Percentiles rank a stretch among this genome's conserved stretches.
Conservation (phyloP, 768 basidiomycete genomes). For the Phlegmacium glaucopus region DNA sequence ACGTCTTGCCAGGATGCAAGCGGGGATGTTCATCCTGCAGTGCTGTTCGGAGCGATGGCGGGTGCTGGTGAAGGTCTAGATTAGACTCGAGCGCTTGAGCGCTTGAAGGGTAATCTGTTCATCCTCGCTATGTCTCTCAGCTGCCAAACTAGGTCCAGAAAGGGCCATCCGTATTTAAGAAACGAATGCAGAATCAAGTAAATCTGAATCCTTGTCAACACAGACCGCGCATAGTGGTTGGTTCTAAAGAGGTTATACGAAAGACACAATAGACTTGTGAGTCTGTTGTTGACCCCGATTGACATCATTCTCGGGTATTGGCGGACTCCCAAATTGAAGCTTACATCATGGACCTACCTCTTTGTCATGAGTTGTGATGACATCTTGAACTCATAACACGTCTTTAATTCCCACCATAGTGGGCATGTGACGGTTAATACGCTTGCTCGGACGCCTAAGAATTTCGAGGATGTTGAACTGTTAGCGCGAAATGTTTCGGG, state of each 20-base stretch:
- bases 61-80: slow-evolving; percentile 70
- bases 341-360: too few relatives aligned
- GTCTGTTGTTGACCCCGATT: too few relatives aligned
- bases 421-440: slow-evolving; percentile 59
- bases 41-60: slow-evolving; percentile 31
- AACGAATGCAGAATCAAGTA: slow-evolving; percentile 82
- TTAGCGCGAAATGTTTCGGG: slow-evolving; percentile 81
- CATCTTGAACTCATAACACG: too few relatives aligned
- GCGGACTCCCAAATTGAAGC: too few relatives aligned
- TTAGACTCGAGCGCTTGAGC: slow-evolving; percentile 86
- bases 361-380: too few relatives aligned
- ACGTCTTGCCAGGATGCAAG: slow-evolving; percentile 72
- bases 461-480: slow-evolving; percentile 56
- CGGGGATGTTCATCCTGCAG: slow-evolving; percentile 51
- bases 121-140: slow-evolving; percentile 78
- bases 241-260: slow-evolving; percentile 76
- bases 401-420: slow-evolving; percentile 70
- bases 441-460: slow-evolving; percentile 53
- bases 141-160: slow-evolving; percentile 79
- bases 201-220: slow-evolving; percentile 70
- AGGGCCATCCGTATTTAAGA: slow-evolving; percentile 73
- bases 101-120: slow-evolving; percentile 76
- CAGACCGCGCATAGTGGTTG: slow-evolving; percentile 79
- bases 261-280: slow-evolving; percentile 83
- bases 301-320: too few relatives aligned